phyloP scores from a whole-genome alignment of 108 stramenopile species.

The Nitzschia sp. region DNA sequence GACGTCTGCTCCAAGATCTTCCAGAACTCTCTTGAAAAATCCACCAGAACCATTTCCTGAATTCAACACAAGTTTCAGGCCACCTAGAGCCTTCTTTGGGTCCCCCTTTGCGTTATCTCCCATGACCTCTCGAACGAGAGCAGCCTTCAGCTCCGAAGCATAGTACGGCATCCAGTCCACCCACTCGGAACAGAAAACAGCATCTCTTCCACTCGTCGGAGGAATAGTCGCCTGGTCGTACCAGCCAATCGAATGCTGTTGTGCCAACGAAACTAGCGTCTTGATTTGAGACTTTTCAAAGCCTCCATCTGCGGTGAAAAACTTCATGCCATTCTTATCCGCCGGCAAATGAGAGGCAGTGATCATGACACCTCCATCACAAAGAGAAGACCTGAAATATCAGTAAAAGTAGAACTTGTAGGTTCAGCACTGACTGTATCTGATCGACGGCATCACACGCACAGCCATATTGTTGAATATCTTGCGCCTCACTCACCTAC shows the following conservation, averaged over 20 bases:
- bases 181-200: conserved; percentile 59
- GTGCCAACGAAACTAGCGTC: conserved; percentile 38
- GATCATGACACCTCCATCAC: conserved; percentile 78
- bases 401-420: neutral
- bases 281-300: conserved; percentile 23
- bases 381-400: conserved; percentile 38
- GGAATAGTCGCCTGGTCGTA: conserved; percentile 65
- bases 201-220: conserved; percentile 60
- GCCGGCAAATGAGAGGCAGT: conserved; percentile 81
- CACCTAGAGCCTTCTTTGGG: conserved; percentile 40
- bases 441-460: too few species aligned
- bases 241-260: conserved; percentile 47
- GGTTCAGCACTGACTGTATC: neutral
- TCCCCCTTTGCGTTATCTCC: neutral
- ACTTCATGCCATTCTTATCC: conserved; percentile 85
- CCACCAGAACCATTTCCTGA: conserved; percentile 79
- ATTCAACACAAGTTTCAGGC: conserved; percentile 74
- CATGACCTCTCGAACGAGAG: conserved; percentile 47
- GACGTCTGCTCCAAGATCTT: conserved; percentile 74
- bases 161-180: conserved; percentile 79
- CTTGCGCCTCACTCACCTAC: conserved; percentile 35
- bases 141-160: conserved; percentile 40
- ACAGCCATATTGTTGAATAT: too few species aligned
- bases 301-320: conserved; percentile 48
- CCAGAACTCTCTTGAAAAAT: conserved; percentile 65